A percentile compares a stretch with the other conserved stretches of the same genome.
phyloP scores from a whole-genome alignment of 371 early-diverging fungal species.

The Parasitella parasitica region DNA sequence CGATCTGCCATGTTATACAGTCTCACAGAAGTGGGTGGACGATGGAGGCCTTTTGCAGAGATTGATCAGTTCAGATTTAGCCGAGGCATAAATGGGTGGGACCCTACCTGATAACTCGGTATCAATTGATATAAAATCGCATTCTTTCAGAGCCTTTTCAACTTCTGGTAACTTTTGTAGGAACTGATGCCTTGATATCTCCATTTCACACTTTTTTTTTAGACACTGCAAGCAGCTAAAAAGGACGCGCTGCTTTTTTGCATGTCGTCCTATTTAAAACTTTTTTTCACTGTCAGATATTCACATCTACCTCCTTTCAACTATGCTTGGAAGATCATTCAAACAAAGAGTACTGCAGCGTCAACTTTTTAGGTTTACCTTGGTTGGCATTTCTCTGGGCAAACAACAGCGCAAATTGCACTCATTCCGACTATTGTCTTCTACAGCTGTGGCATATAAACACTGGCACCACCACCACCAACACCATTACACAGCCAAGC shows the following conservation, averaged over 20 bases:
- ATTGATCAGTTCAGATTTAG: neutral
- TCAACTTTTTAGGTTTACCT: no score
- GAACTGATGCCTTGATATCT: constrained; percentile 74
- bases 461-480: neutral
- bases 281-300: neutral
- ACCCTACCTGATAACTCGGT: constrained; percentile 79
- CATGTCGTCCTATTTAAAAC: no score
- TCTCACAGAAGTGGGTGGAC: constrained; percentile 33
- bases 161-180: constrained; percentile 53
- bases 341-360: neutral
- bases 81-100: neutral
- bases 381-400: no score
- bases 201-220: constrained; percentile 69
- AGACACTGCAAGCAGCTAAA: neutral
- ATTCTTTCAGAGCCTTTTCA: constrained; percentile 64
- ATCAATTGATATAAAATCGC: constrained; percentile 84
- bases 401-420: no score
- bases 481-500: no score
- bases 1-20: constrained; percentile 61
- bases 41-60: constrained; percentile 32
- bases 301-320: neutral
- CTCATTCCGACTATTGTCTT: neutral
- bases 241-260: neutral
- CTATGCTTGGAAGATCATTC: neutral
- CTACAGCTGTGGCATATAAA: neutral